Base-by-base conservation (phyloP, 176 grass and related monocot genomes). In the Phyllostachys edulis region DNA sequence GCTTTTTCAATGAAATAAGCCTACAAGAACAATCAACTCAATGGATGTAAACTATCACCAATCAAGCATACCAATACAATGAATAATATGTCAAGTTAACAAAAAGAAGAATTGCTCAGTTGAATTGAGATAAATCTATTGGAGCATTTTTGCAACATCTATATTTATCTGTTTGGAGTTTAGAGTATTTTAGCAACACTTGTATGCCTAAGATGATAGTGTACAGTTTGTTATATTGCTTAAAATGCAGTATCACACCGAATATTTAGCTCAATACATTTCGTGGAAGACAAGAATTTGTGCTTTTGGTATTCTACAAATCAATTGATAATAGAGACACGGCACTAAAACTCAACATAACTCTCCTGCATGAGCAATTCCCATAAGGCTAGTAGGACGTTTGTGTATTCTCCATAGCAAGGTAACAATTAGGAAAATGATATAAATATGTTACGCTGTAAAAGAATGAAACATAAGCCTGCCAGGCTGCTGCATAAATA, bases 1-100 rank as follows among this genome's bases (percentile, higher is more conserved):
- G 10, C 4, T 88, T 26, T 77, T 78, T 67, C 54, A 82, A 68
- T 71, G 64, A 82, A 71, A 77, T 52, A 80, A 84, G 10, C 44
- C 20, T 71, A 65, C 17, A 77, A 34, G 36, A 29, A 80, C 32
- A 81, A 39, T 37, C 23, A 80, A 80, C 50, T 74, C 15, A 60
- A 51, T 5, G n/a, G n/a, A 20, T 73, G 61, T 57, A 37, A 57
- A 67, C 12, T 61, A 73, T 80, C 34, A 80, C 75, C 63, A 75
- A 74, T 46, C 38, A 75, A 79, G 16, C 51, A 80, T 20, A 76
- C 34, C 18, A 45, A 81, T 24, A 2, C 32, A 75, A 81, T 49
- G 63, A 74, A 56, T 41, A 80, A 66, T 42, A 39, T 51, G n/a
- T 50, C 49, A 77, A 29, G 74, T 24, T 37, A 70, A 1, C 4